Evolutionary conservation across 257 asterid genomes (phyloP).

Genomic region (Ligustrum vulgare): DNA sequence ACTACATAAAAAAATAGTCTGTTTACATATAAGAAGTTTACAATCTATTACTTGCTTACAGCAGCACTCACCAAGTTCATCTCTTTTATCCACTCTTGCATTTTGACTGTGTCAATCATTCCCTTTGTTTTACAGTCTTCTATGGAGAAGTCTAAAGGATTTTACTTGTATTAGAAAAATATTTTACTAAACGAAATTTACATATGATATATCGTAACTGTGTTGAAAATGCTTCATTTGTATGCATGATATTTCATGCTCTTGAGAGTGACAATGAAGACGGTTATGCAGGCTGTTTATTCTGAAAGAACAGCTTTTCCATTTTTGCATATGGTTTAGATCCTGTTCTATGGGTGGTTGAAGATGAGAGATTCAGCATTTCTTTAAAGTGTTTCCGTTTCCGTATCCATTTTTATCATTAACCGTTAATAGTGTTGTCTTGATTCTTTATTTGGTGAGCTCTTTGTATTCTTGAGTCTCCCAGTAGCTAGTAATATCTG

Average conservation of each 20-base stretch:
- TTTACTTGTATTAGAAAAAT: background rate
- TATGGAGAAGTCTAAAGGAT: background rate
- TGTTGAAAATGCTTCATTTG: background rate
- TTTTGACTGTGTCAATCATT: background rate
- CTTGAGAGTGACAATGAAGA: background rate
- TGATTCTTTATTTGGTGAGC: background rate
- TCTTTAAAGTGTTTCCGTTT: background rate
- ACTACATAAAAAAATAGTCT: background rate
- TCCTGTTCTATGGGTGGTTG: background rate
- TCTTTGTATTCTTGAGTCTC: background rate
- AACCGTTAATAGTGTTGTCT: background rate
- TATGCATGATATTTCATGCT: background rate
- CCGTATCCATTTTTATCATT: background rate
- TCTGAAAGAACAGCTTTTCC: background rate
- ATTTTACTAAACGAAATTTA: background rate
- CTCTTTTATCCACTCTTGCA: background rate
- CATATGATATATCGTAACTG: background rate
- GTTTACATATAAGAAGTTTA: background rate
- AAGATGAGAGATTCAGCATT: background rate
- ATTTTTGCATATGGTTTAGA: background rate
- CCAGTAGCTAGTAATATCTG: background rate
- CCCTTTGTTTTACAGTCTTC: background rate
- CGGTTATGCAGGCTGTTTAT: background rate
- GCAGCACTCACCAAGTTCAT: background rate
- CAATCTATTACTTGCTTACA: background rate